A percentile compares a stretch with the other conserved stretches of the same genome.
These are phyloP conservation scores for Cercospora sojina DNA, from an alignment of 2,329 filamentous ascomycete species.

Conservation along the genomic window DNA sequence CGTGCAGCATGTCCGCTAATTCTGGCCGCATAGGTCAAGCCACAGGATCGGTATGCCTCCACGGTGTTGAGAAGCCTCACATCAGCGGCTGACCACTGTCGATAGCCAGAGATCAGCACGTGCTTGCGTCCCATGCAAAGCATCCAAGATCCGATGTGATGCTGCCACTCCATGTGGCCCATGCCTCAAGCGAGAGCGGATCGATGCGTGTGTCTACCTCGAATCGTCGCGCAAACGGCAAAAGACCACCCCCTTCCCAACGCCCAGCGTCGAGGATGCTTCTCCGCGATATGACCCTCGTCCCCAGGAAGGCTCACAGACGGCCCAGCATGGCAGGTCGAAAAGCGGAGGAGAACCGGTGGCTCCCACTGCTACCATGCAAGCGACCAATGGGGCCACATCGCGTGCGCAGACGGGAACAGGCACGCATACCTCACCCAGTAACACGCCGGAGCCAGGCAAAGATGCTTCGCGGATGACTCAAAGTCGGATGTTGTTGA, in stretches of 20 bases:
- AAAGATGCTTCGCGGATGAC: conserved; percentile 20
- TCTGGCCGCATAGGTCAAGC: conserved; percentile 15
- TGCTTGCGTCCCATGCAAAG: conserved; percentile 29
- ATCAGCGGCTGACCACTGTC: not conserved
- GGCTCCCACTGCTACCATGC: conserved; percentile 6
- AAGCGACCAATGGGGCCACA: not conserved
- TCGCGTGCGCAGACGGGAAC: conserved; percentile 11
- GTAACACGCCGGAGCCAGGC: conserved; percentile 23
- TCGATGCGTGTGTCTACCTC: conserved; percentile 23
- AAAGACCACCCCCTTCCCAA: conserved; percentile 24
- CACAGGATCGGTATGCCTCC: conserved; percentile 16
- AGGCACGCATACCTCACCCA: conserved; percentile 18
- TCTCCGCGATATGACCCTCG: conserved; percentile 22
- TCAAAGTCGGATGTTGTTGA: conserved; percentile 50
- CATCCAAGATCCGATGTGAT: conserved; percentile 29
- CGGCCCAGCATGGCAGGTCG: not conserved
- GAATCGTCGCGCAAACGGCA: conserved; percentile 27
- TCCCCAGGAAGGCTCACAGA: not conserved
- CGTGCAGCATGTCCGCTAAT: conserved; percentile 11
- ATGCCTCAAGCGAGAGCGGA: conserved; percentile 25
- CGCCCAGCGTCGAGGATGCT: conserved; percentile 24
- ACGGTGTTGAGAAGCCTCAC: not conserved
- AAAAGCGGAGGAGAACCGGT: not conserved
- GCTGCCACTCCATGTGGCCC: conserved; percentile 26
- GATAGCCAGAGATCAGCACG: conserved; percentile 23